A percentile compares a stretch with the other conserved stretches of the same genome.
Conservation (phyloP, 768 basidiomycete genomes). For the Macrolepiota dolichaula region DNA sequence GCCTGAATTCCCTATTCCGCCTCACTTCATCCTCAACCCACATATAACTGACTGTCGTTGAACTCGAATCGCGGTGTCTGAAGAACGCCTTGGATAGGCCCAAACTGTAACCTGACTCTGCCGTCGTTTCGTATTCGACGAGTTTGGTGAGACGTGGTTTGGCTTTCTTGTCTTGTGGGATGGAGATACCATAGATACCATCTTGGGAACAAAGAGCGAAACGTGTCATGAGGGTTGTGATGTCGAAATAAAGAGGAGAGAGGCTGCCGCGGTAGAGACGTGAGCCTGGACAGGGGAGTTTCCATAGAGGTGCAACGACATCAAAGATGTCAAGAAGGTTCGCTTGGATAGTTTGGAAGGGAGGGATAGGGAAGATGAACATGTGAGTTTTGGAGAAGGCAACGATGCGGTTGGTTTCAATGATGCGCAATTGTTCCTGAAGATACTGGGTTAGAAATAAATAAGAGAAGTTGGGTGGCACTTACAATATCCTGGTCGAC, state of each 20-base stretch:
- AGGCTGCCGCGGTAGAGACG: slow-evolving; percentile 11
- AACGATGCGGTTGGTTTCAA: slow-evolving; percentile 8
- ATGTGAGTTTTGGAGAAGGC: slow-evolving; percentile 9
- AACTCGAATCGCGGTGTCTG: slow-evolving; percentile 10
- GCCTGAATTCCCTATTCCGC: slow-evolving; percentile 11
- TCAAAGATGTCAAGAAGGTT: slow-evolving; percentile 4
- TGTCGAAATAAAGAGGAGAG: slow-evolving; percentile 8
- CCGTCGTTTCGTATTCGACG: slow-evolving; percentile 10
- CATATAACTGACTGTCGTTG: slow-evolving; percentile 10
- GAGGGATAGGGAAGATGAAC: slow-evolving; percentile 9
- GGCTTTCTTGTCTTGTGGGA: slow-evolving; percentile 8
- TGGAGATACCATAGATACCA: slow-evolving; percentile 12
- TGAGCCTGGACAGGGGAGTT: slow-evolving; percentile 7
- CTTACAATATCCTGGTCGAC: slow-evolving; percentile 8
- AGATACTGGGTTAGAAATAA: not conserved
- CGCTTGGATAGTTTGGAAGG: slow-evolving; percentile 12
- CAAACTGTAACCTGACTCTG: slow-evolving; percentile 8
- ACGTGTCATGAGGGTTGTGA: slow-evolving; percentile 7
- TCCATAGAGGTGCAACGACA: slow-evolving; percentile 9
- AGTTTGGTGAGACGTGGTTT: slow-evolving; percentile 12
- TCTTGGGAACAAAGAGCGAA: slow-evolving; percentile 9
- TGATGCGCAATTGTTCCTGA: slow-evolving; percentile 9
- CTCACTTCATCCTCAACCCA: slow-evolving; percentile 11
- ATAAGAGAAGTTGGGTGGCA: not conserved
- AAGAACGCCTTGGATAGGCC: slow-evolving; percentile 11